phyloP scores from a whole-genome alignment of 305 asterid species.

The Fraxinus greggii region DNA sequence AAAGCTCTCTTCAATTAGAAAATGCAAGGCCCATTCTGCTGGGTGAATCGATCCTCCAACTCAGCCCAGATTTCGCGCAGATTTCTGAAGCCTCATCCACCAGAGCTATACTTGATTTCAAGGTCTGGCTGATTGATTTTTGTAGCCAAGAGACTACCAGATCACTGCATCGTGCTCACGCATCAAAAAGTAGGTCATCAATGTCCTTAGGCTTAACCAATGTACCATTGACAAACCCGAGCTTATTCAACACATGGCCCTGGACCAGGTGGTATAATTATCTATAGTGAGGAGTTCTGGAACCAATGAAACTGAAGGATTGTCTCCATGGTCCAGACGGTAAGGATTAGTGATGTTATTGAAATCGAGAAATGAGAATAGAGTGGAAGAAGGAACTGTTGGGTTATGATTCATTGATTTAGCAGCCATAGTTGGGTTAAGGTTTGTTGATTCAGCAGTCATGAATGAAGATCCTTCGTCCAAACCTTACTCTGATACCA shows the following conservation, averaged over 20 bases:
- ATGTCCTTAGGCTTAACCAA: background rate
- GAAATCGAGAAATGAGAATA: no score
- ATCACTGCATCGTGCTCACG: background rate
- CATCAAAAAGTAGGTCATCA: background rate
- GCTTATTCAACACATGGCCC: background rate
- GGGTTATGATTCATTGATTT: no score
- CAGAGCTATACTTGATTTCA: background rate
- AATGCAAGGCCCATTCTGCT: background rate
- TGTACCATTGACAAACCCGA: background rate
- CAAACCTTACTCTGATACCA: no score
- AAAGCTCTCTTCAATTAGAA: background rate
- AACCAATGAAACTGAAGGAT: no score
- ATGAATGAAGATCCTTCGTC: no score
- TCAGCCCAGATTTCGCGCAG: background rate
- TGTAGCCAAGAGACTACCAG: background rate
- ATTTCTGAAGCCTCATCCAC: background rate
- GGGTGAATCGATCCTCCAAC: background rate
- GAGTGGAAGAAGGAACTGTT: no score
- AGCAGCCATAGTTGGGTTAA: no score
- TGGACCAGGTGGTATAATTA: background rate
- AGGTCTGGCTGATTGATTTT: background rate
- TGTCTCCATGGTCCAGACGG: no score
- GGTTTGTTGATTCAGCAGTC: no score
- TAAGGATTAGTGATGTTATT: no score
- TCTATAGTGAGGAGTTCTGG: no score